phyloP scores from a whole-genome alignment of 139 green algal genomes.

The Chlorella sorokiniana region DNA sequence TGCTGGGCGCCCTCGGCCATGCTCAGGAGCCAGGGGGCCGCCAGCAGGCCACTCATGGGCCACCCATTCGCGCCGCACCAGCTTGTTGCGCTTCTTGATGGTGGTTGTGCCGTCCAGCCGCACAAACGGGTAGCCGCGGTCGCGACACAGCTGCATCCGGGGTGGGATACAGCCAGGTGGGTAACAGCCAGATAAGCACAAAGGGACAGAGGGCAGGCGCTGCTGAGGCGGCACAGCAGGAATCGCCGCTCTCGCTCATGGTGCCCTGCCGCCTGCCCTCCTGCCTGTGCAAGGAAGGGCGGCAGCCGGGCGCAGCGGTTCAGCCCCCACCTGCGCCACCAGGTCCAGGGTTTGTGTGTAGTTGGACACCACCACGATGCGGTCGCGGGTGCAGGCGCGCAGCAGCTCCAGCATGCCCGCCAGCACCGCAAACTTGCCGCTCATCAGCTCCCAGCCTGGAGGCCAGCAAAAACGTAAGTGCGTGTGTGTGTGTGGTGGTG shows the following conservation, averaged over 20 bases:
- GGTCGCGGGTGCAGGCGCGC: constrained; percentile 80
- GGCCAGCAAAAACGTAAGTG: neutral
- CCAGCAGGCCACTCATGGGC: neutral
- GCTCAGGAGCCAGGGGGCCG: no score
- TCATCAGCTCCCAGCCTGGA: constrained; percentile 25
- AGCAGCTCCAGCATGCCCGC: constrained; percentile 85
- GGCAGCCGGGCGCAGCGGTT: neutral
- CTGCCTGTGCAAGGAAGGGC: neutral
- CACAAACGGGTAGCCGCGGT: constrained; percentile 86
- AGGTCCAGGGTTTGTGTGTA: constrained; percentile 94
- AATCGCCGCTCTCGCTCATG: no score
- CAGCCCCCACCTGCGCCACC: constrained; percentile 50
- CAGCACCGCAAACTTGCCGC: constrained; percentile 71
- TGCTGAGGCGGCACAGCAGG: no score
- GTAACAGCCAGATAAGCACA: no score
- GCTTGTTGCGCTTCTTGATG: constrained; percentile 94
- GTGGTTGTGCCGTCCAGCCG: constrained; percentile 91
- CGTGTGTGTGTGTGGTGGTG: neutral
- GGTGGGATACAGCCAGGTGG: no score
- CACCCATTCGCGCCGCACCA: constrained; percentile 73
- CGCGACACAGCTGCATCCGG: constrained; percentile 82
- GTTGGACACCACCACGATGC: constrained; percentile 94
- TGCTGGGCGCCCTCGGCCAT: no score
- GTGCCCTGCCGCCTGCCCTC: neutral
- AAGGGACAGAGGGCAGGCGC: no score